Base-by-base conservation (phyloP, 768 basidiomycete genomes). In the Termitomyces sp. region DNA sequence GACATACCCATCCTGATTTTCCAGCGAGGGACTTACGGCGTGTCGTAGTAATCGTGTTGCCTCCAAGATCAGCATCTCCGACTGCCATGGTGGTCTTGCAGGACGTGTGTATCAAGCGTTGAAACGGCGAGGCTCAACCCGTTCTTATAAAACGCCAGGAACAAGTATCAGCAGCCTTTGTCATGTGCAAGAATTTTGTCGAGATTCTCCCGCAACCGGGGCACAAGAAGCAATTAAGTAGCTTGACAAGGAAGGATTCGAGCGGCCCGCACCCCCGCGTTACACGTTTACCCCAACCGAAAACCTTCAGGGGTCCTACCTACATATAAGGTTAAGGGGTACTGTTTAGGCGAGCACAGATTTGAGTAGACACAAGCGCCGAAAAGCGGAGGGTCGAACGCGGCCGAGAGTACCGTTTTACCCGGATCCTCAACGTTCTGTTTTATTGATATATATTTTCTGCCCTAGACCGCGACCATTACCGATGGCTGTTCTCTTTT, bases 1-100 rank as follows among this genome's bases (percentile, higher is more conserved):
- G 30, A 62, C 74, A 50, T 61, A 84, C 85, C 82, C 82, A 85
- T 66, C 87, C 88, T 46, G 84, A 85, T 62, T 78, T 69, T 45
- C 87, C 87, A 54, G 79, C 77, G 40, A 88, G 73, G 14, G 77
- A 74, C 61, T 72, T 75, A 49, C 83, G 78, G 52, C 79, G 81
- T 28, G 65, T 70, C 22, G 77, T 72, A 48, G 77, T 69, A 26
- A 75, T 65, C 51, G 66, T 62, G 44, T 53, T 60, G 26, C 62
- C 60, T 52, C 65, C 63, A 43, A 66, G 60, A 60, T 66, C 63
- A 62, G 67, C 64, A 55, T 77, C 74, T 68, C 75, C 79, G 30
- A 32, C 30, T 65, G 70, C 77, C 78, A 82, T 82, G 51, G 49
- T 58, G 41, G 21, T 21, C 21, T 40, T 38, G 12, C 17, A n/a